Evolutionary conservation across 768 basidiomycete genomes (phyloP).

Genomic region (Russula compacta): DNA sequence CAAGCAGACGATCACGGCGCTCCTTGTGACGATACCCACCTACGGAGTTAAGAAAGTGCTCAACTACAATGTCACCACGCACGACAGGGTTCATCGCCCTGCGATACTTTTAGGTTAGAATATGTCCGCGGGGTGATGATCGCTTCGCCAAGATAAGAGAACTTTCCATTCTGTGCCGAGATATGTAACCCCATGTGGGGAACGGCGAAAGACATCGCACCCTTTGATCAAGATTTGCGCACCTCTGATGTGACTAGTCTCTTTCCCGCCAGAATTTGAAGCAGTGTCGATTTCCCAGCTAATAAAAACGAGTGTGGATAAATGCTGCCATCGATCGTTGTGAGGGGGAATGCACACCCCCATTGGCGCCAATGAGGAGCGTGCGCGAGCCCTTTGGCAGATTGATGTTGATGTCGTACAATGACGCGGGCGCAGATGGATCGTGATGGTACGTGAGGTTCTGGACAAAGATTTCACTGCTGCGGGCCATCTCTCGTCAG

Average conservation of each 20-base stretch:
- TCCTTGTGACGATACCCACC: slow-evolving; percentile 93
- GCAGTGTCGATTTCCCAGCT: slow-evolving; percentile 94
- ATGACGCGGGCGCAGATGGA: slow-evolving; percentile 37
- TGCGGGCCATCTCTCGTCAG: not conserved
- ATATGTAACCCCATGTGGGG: slow-evolving; percentile 74
- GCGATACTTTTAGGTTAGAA: slow-evolving; percentile 8
- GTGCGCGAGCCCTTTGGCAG: slow-evolving; percentile 74
- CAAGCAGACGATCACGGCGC: slow-evolving; percentile 74
- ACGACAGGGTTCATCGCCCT: slow-evolving; percentile 98
- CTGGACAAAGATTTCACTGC: slow-evolving; percentile 29
- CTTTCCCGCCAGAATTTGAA: slow-evolving; percentile 92
- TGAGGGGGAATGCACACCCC: slow-evolving; percentile 45
- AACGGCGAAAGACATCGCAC: slow-evolving; percentile 82
- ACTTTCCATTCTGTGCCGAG: slow-evolving; percentile 90
- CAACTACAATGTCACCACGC: slow-evolving; percentile 82
- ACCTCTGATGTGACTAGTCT: slow-evolving; percentile 46
- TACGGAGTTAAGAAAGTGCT: slow-evolving; percentile 93
- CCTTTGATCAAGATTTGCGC: slow-evolving; percentile 65
- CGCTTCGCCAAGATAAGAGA: not conserved
- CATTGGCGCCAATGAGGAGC: slow-evolving; percentile 87
- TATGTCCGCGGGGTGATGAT: not conserved
- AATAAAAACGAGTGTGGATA: not conserved
- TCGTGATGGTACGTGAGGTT: slow-evolving; percentile 53
- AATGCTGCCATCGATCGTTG: not conserved
- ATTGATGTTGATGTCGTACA: slow-evolving; percentile 53